Conservation (phyloP, 2,329 filamentous ascomycete species). For the Teratosphaeria epicoccoides region DNA sequence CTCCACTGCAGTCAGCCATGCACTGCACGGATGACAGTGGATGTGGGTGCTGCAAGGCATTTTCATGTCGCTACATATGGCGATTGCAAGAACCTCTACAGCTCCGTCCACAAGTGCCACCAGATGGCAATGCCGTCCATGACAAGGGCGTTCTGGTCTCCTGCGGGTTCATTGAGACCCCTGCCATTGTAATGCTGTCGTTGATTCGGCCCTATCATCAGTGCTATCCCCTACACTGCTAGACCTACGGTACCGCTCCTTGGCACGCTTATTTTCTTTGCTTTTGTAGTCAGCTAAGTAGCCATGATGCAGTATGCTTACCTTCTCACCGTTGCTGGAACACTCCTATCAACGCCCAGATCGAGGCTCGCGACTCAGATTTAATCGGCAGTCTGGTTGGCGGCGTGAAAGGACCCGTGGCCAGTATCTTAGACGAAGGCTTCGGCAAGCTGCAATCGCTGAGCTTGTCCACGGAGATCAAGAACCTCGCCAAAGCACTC, state of each 20-base stretch:
- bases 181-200: too few relatives aligned
- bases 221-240: background rate
- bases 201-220: too few relatives aligned
- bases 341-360: background rate
- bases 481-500: conserved; percentile 4
- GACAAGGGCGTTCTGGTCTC: too few relatives aligned
- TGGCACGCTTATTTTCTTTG: background rate
- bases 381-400: background rate
- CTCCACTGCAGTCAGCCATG: background rate
- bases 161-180: too few relatives aligned
- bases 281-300: background rate
- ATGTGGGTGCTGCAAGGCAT: too few relatives aligned
- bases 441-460: conserved; percentile 2
- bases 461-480: background rate
- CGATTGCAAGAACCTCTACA: background rate
- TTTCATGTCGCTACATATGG: background rate
- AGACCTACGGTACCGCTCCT: background rate
- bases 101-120: background rate
- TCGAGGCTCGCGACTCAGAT: background rate
- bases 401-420: background rate
- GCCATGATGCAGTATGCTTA: background rate
- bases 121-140: background rate
- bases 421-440: background rate
- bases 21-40: background rate
- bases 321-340: background rate